phyloP scores from a whole-genome alignment of 2,329 filamentous ascomycete species.

The Fusarium illudens region DNA sequence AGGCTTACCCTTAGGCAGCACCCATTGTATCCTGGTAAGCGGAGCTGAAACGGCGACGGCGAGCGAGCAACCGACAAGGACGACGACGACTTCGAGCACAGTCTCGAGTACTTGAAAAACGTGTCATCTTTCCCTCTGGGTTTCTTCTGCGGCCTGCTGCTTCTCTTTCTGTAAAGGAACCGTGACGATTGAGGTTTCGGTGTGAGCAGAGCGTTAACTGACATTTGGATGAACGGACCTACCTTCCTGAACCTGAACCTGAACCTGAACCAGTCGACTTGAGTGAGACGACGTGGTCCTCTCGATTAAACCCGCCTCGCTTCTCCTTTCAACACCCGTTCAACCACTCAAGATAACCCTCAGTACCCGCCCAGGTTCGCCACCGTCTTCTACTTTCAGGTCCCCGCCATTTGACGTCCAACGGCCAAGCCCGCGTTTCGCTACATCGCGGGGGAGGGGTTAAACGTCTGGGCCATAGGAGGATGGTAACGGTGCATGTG shows the following conservation, averaged over 20 bases:
- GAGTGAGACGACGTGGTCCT: slow-evolving; percentile 26
- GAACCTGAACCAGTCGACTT: background rate
- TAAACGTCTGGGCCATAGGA: slow-evolving; percentile 28
- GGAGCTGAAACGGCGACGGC: slow-evolving; percentile 33
- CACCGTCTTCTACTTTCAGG: background rate
- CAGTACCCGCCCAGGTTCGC: background rate
- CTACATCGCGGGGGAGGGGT: slow-evolving; percentile 37
- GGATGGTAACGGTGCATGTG: slow-evolving; percentile 28
- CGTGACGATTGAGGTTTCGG: slow-evolving; percentile 30
- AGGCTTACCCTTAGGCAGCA: slow-evolving; percentile 42
- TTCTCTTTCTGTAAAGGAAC: background rate
- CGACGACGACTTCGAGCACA: slow-evolving; percentile 17
- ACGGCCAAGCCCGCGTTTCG: slow-evolving; percentile 3
- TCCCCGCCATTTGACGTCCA: slow-evolving; percentile 15
- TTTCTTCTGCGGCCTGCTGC: background rate
- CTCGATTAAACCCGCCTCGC: background rate
- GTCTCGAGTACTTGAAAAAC: slow-evolving; percentile 7
- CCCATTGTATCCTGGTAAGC: slow-evolving; percentile 31
- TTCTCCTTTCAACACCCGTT: background rate
- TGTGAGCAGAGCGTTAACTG: slow-evolving; percentile 8
- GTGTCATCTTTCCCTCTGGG: background rate
- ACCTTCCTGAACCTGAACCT: no score
- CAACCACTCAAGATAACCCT: background rate
- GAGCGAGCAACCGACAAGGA: background rate
- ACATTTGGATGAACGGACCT: slow-evolving; percentile 12